Evolutionary conservation across 768 basidiomycete genomes (phyloP).

Genomic region (Collybia mongolica): DNA sequence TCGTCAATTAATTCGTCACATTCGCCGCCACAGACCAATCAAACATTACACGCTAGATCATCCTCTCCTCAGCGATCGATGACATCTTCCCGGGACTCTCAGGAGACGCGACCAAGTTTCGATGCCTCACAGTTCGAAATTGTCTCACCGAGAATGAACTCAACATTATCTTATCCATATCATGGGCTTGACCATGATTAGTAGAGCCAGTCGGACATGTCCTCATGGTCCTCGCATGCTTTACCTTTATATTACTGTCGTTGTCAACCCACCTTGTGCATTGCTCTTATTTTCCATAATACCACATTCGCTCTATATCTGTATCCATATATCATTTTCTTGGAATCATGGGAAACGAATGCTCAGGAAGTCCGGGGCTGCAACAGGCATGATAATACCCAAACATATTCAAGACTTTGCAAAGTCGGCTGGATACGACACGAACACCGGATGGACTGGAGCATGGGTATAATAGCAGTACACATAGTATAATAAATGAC

Average conservation of each 20-base stretch:
- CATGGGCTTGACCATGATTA: slow-evolving; percentile 45
- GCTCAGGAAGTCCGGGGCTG: too few species aligned
- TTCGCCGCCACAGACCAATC: slow-evolving; percentile 24
- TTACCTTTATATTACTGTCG: neutral
- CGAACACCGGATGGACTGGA: too few species aligned
- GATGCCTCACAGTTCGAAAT: slow-evolving; percentile 71
- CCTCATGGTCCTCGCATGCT: neutral
- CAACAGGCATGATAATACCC: too few species aligned
- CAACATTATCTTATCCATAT: slow-evolving; percentile 56
- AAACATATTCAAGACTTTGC: neutral
- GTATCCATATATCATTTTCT: neutral
- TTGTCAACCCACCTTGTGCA: neutral
- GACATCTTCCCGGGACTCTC: slow-evolving; percentile 41
- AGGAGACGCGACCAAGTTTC: slow-evolving; percentile 49
- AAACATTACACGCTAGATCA: slow-evolving; percentile 22
- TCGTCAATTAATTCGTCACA: slow-evolving; percentile 32
- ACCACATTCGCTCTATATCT: slow-evolving; percentile 2
- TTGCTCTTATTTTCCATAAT: neutral
- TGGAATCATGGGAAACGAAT: too few species aligned
- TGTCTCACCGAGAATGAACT: slow-evolving; percentile 48
- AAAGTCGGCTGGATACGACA: neutral
- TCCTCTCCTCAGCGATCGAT: slow-evolving; percentile 34
- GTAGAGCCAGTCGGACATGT: neutral
- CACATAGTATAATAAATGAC: slow-evolving; percentile 6
- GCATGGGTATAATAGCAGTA: slow-evolving; percentile 10